These are phyloP conservation scores for Sphaceloma murrayae DNA, from an alignment of 2,329 filamentous ascomycete species.

Conservation along the genomic window DNA sequence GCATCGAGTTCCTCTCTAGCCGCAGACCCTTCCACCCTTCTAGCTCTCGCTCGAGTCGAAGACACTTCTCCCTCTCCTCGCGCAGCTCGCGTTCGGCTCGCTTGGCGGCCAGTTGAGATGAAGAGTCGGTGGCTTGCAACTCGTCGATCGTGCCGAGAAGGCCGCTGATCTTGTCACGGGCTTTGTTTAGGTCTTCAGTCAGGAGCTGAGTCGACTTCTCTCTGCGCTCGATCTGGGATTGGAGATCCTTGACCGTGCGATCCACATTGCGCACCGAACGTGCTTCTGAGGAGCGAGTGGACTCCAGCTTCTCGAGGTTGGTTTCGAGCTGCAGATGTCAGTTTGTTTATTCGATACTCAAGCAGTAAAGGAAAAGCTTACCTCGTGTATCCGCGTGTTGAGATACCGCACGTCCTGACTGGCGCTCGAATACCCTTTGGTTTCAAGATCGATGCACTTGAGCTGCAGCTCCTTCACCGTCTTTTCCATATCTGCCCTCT, in stretches of 20 bases:
- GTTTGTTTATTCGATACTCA: slow-evolving; percentile 24
- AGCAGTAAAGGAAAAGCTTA: slow-evolving; percentile 40
- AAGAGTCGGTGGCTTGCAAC: slow-evolving; percentile 76
- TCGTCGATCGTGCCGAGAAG: slow-evolving; percentile 88
- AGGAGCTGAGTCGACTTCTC: slow-evolving; percentile 76
- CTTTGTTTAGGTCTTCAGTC: slow-evolving; percentile 71
- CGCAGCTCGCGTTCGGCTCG: slow-evolving; percentile 82
- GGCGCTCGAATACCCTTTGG: slow-evolving; percentile 88
- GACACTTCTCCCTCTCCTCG: slow-evolving; percentile 73
- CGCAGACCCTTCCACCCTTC: slow-evolving; percentile 69
- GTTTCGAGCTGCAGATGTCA: slow-evolving; percentile 28
- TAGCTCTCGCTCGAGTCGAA: slow-evolving; percentile 78
- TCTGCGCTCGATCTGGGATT: slow-evolving; percentile 82
- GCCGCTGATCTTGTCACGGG: slow-evolving; percentile 83
- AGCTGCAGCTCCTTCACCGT: slow-evolving; percentile 82
- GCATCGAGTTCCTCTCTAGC: slow-evolving; percentile 46
- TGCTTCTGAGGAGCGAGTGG: slow-evolving; percentile 69
- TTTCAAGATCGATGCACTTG: slow-evolving; percentile 83
- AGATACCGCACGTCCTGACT: slow-evolving; percentile 94
- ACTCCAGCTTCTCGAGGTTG: slow-evolving; percentile 78
- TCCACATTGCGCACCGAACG: slow-evolving; percentile 87
- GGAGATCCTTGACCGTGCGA: slow-evolving; percentile 84
- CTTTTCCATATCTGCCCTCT: slow-evolving; percentile 85
- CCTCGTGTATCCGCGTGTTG: slow-evolving; percentile 90
- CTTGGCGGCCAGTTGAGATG: slow-evolving; percentile 68